Evolutionary conservation across 2,329 filamentous ascomycete genomes (phyloP).

Genomic region (Aspergillus calidoustus): DNA sequence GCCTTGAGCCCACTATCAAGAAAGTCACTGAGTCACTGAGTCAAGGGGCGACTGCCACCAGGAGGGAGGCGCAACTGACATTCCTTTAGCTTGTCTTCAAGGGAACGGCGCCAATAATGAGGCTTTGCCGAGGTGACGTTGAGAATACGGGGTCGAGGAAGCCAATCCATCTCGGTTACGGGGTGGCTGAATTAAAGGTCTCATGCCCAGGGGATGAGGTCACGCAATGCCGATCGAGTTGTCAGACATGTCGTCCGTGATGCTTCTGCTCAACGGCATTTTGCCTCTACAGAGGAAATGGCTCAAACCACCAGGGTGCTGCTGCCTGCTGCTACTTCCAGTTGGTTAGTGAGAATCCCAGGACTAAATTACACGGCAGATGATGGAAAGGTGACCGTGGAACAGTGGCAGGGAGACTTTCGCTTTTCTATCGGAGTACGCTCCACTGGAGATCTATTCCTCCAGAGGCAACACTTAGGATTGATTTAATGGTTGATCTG

Average conservation of each 20-base stretch:
- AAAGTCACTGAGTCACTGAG: background rate
- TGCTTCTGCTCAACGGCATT: background rate
- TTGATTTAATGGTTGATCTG: slow-evolving; percentile 26
- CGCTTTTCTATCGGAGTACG: background rate
- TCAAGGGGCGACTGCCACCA: slow-evolving; percentile 1
- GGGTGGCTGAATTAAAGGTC: slow-evolving; percentile 21
- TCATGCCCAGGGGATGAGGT: slow-evolving; percentile 30
- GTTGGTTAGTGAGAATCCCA: background rate
- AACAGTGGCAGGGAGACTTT: background rate
- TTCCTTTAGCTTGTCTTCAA: slow-evolving; percentile 1
- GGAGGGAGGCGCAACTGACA: slow-evolving; percentile 8
- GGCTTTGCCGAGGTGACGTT: slow-evolving; percentile 11
- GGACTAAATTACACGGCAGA: slow-evolving; percentile 9
- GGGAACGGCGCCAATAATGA: slow-evolving; percentile 1
- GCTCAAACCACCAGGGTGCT: background rate
- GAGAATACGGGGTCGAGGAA: slow-evolving; percentile 15
- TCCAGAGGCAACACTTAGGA: slow-evolving; percentile 25
- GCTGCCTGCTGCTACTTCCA: background rate
- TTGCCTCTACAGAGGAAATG: background rate
- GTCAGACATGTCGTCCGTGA: slow-evolving; percentile 8
- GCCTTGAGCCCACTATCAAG: background rate
- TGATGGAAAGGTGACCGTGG: background rate
- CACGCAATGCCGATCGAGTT: slow-evolving; percentile 42
- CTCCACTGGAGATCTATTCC: slow-evolving; percentile 32
- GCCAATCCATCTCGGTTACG: slow-evolving; percentile 12